Conservation (phyloP, 2,329 filamentous ascomycete species). For the Escovopsis weberi region DNA sequence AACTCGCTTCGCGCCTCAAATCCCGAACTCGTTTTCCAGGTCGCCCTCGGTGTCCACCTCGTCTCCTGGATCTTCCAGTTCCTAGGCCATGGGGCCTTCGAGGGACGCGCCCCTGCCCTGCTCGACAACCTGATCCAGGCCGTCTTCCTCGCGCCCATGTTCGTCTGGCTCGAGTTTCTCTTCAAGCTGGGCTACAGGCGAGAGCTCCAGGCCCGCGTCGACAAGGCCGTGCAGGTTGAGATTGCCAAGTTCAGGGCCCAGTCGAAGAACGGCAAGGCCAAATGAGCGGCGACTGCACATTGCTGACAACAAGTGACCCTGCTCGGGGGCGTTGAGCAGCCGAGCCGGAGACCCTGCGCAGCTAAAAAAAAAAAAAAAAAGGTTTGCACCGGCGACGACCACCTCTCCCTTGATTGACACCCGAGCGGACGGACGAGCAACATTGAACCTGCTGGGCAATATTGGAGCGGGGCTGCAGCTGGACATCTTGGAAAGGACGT, state of each 20-base stretch:
- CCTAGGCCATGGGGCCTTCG: conserved; percentile 77
- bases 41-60: conserved; percentile 53
- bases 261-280: conserved; percentile 39
- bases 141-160: conserved; percentile 83
- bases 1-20: conserved; percentile 57
- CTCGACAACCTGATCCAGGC: conserved; percentile 88
- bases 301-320: neutral
- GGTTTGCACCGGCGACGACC: too few species aligned
- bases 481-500: too few species aligned
- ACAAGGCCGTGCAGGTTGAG: conserved; percentile 61
- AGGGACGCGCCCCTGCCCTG: conserved; percentile 74
- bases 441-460: too few species aligned
- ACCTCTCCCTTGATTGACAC: too few species aligned
- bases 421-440: too few species aligned
- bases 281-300: conserved; percentile 18
- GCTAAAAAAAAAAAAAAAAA: too few species aligned
- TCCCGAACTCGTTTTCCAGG: conserved; percentile 33
- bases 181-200: conserved; percentile 84
- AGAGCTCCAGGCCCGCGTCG: conserved; percentile 69
- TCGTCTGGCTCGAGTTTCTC: conserved; percentile 90
- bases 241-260: conserved; percentile 56
- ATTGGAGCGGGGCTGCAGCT: too few species aligned
- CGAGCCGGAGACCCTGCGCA: too few species aligned
- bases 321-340: too few species aligned
- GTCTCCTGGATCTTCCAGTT: conserved; percentile 82